These are phyloP conservation scores for Thraustochytrium sp. DNA, from an alignment of 352 stramenopile genomes.

Conservation along the genomic window DNA sequence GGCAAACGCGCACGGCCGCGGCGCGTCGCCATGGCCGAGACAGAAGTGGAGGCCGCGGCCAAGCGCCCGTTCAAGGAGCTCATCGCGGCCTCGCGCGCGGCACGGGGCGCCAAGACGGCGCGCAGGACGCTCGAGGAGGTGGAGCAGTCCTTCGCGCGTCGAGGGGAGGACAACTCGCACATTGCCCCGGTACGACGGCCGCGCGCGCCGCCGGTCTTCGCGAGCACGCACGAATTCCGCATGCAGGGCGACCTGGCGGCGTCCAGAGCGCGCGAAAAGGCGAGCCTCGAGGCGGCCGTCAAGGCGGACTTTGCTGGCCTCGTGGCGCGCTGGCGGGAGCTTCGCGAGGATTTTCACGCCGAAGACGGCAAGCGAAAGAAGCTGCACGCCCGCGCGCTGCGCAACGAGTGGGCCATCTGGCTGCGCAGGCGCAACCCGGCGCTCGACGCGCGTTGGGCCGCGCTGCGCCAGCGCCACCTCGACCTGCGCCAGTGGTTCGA, in stretches of 20 bases:
- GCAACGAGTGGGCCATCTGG: background rate
- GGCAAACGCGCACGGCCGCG: no score
- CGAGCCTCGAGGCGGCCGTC: background rate
- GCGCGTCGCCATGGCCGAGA: background rate
- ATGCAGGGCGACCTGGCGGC: no score
- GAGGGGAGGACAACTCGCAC: no score
- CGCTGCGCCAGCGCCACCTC: background rate
- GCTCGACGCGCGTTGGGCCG: background rate
- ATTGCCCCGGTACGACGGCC: no score
- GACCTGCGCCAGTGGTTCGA: slow-evolving; percentile 63
- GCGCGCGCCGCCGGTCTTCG: no score
- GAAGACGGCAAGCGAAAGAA: background rate
- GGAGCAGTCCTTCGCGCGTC: background rate
- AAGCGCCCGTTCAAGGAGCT: slow-evolving; percentile 10
- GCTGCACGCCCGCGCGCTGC: background rate
- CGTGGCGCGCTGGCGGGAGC: background rate
- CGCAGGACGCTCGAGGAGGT: background rate
- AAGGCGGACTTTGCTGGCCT: background rate
- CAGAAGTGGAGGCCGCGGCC: background rate
- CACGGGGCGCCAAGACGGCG: background rate
- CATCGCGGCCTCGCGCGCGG: background rate
- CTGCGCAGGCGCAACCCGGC: background rate
- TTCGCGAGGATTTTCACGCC: background rate
- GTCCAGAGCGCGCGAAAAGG: background rate
- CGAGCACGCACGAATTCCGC: no score